These are phyloP conservation scores for Lindgomyces ingoldianus DNA, from an alignment of 495 filamentous ascomycete genomes.

Conservation along the genomic window DNA sequence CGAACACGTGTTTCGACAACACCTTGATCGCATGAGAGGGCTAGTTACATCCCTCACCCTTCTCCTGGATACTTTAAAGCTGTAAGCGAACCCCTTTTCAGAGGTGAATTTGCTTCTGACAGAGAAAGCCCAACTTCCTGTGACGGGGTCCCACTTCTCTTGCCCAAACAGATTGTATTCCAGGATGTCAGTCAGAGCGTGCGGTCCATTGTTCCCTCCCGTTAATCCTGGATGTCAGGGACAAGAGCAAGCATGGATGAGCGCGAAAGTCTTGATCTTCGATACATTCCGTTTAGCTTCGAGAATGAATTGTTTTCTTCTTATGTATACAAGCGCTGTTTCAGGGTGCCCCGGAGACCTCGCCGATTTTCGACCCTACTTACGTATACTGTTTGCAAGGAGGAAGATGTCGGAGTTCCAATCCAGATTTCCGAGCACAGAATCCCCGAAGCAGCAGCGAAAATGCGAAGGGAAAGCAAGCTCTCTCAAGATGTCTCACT, in stretches of 20 bases:
- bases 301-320: conserved; percentile 22
- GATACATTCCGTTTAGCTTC: conserved; percentile 11
- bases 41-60: conserved; percentile 37
- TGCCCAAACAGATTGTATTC: conserved; percentile 1
- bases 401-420: not conserved
- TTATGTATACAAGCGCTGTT: conserved; percentile 21
- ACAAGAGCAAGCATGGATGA: not conserved
- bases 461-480: too few species aligned
- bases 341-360: not conserved
- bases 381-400: not conserved
- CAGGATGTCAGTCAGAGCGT: conserved; percentile 10
- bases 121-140: not conserved
- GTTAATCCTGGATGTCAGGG: conserved; percentile 4
- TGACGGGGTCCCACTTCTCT: not conserved
- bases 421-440: too few species aligned
- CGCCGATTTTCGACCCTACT: not conserved
- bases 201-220: conserved; percentile 10
- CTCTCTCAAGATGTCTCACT: too few species aligned
- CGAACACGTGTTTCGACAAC: conserved; percentile 47
- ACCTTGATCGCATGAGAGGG: conserved; percentile 48
- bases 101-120: too few species aligned
- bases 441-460: too few species aligned
- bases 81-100: too few species aligned
- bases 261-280: not conserved
- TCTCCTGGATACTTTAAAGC: not conserved